Evolutionary conservation across 2,329 filamentous ascomycete genomes (phyloP).

Genomic region (Botrytis deweyae): DNA sequence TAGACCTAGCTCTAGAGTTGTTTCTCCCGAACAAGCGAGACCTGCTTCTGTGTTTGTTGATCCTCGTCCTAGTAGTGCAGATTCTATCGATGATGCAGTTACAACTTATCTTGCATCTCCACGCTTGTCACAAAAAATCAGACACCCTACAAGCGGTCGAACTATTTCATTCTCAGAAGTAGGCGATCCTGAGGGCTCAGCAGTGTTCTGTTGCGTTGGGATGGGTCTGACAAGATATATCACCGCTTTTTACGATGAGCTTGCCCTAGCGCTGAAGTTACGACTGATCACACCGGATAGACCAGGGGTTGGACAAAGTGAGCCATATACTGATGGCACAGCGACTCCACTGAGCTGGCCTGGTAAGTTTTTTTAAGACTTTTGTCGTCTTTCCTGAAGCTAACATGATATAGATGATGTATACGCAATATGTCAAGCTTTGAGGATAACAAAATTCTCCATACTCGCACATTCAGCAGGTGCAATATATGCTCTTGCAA

Average conservation of each 20-base stretch:
- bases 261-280: conserved; percentile 83
- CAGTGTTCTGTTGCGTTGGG: conserved; percentile 93
- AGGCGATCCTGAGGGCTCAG: conserved; percentile 85
- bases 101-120: conserved; percentile 80
- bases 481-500: conserved; percentile 96
- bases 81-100: conserved; percentile 87
- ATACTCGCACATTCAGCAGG: conserved; percentile 94
- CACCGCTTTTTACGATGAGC: conserved; percentile 94
- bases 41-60: conserved; percentile 48
- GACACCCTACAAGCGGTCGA: conserved; percentile 80
- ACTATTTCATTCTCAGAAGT: conserved; percentile 96
- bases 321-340: conserved; percentile 76
- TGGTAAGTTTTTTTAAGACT: conserved; percentile 54
- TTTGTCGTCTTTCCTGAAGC: conserved; percentile 14
- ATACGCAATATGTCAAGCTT: conserved; percentile 84
- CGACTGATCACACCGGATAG: conserved; percentile 91
- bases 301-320: conserved; percentile 90
- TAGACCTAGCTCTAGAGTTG: conserved; percentile 36
- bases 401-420: conserved; percentile 64
- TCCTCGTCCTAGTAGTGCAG: conserved; percentile 73
- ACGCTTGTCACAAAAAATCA: conserved; percentile 82
- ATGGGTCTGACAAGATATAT: conserved; percentile 97
- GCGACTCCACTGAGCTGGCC: conserved; percentile 92
- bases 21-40: conserved; percentile 34
- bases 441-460: conserved; percentile 94